phyloP scores from a whole-genome alignment of 345 rosid species.

The Eucalyptus marginata region DNA sequence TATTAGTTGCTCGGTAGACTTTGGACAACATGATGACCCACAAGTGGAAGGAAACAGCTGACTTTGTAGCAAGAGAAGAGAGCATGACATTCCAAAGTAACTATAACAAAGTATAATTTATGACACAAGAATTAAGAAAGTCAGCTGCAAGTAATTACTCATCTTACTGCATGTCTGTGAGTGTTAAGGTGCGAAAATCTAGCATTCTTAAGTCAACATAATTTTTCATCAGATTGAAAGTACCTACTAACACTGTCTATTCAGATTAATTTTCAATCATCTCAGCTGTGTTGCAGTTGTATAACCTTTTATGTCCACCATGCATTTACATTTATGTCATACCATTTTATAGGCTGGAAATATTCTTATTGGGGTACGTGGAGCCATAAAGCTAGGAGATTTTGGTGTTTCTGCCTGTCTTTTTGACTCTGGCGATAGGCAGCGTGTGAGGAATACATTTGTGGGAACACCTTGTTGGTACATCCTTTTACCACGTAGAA shows the following conservation, averaged over 20 bases:
- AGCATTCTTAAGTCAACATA: neutral
- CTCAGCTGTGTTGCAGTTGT: neutral
- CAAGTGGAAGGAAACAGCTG: neutral
- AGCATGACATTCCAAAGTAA: neutral
- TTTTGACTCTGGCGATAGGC: conserved; percentile 98
- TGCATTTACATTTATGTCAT: neutral
- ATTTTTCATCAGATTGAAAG: neutral
- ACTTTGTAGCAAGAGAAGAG: neutral
- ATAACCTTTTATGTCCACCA: neutral
- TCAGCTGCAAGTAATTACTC: neutral
- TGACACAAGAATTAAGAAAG: neutral
- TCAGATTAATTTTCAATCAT: neutral
- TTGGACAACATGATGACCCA: neutral
- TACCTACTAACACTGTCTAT: neutral
- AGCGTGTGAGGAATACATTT: conserved; percentile 93
- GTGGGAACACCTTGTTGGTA: conserved; percentile 99
- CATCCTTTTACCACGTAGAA: neutral
- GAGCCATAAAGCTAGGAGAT: conserved; percentile 85
- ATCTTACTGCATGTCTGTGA: neutral
- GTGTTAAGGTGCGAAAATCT: neutral
- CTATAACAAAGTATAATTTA: neutral
- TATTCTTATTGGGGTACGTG: conserved; percentile 70
- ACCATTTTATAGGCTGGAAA: conserved; percentile 66
- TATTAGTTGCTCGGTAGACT: neutral
- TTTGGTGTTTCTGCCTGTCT: conserved; percentile 98